A percentile compares a stretch with the other conserved stretches of the same genome.
Conservation (phyloP, 108 stramenopile species). For the Mediolabrus comicus region DNA sequence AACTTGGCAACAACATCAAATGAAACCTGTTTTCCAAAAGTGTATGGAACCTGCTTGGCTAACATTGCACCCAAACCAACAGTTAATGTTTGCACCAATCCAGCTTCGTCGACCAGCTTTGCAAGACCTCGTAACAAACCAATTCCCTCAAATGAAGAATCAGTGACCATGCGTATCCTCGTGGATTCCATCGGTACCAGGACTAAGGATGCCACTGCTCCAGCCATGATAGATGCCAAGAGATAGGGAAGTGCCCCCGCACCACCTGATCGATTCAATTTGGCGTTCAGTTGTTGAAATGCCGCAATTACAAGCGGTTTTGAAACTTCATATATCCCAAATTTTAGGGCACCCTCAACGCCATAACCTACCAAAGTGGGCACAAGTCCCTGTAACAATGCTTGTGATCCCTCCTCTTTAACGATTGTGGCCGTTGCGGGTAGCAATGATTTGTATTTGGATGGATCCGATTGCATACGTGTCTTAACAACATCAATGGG, state of each 20-base stretch:
- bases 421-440: constrained; percentile 63
- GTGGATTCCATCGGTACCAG: constrained; percentile 91
- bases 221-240: constrained; percentile 79
- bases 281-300: constrained; percentile 28
- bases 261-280: constrained; percentile 21
- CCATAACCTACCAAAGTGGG: constrained; percentile 91
- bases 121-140: constrained; percentile 64
- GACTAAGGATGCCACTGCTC: constrained; percentile 83
- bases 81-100: constrained; percentile 61
- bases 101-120: constrained; percentile 64
- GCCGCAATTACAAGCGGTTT: constrained; percentile 72
- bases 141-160: constrained; percentile 62
- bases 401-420: constrained; percentile 61
- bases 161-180: constrained; percentile 90
- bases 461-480: constrained; percentile 73
- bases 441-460: constrained; percentile 43
- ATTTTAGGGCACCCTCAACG: constrained; percentile 87
- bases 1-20: constrained; percentile 81
- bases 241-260: constrained; percentile 61
- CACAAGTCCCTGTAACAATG: constrained; percentile 74
- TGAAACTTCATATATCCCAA: constrained; percentile 91
- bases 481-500: constrained; percentile 94
- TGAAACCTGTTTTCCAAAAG: constrained; percentile 90
- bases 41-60: constrained; percentile 95
- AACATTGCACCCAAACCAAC: constrained; percentile 88